Conservation (phyloP, 1,139 yeast species). For the Yamadazyma epiphylla region DNA sequence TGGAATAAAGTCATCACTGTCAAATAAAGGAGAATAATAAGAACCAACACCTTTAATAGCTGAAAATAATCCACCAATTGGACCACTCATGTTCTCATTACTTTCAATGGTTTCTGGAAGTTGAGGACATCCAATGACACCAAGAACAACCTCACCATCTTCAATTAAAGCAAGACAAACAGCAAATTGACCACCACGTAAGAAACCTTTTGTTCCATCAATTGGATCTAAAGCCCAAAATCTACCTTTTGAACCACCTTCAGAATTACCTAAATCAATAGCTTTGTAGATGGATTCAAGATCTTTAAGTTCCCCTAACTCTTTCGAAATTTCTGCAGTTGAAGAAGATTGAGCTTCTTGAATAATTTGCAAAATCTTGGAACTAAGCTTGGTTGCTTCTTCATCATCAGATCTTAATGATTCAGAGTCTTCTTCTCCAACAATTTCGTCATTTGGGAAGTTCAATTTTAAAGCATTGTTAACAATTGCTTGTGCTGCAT, state of each 20-base stretch:
- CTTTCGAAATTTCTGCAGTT: slow-evolving; percentile 18
- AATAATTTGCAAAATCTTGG: slow-evolving; percentile 49
- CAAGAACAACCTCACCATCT: slow-evolving; percentile 79
- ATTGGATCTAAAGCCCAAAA: slow-evolving; percentile 98
- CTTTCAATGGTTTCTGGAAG: slow-evolving; percentile 51
- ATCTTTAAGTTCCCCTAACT: slow-evolving; percentile 40
- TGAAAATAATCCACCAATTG: slow-evolving; percentile 66
- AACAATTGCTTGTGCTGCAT: slow-evolving; percentile 91
- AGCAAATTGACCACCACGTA: slow-evolving; percentile 95
- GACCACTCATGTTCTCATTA: slow-evolving; percentile 34
- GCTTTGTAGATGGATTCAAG: slow-evolving; percentile 54
- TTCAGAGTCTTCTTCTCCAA: slow-evolving; percentile 90
- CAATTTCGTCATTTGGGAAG: slow-evolving; percentile 82
- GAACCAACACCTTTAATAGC: slow-evolving; percentile 78
- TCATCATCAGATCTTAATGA: slow-evolving; percentile 49
- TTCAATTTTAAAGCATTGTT: slow-evolving; percentile 75
- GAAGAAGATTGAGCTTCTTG: slow-evolving; percentile 35
- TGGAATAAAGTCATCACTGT: slow-evolving; percentile 27
- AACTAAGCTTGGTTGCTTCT: slow-evolving; percentile 28
- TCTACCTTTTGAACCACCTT: slow-evolving; percentile 76
- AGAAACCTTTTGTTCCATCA: slow-evolving; percentile 96
- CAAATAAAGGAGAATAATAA: slow-evolving; percentile 47
- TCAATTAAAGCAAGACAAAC: slow-evolving; percentile 89
- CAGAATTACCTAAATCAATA: slow-evolving; percentile 74
- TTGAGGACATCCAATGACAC: slow-evolving; percentile 96